Conservation (phyloP, 2,329 filamentous ascomycete genomes). For the Penicillium italicum region DNA sequence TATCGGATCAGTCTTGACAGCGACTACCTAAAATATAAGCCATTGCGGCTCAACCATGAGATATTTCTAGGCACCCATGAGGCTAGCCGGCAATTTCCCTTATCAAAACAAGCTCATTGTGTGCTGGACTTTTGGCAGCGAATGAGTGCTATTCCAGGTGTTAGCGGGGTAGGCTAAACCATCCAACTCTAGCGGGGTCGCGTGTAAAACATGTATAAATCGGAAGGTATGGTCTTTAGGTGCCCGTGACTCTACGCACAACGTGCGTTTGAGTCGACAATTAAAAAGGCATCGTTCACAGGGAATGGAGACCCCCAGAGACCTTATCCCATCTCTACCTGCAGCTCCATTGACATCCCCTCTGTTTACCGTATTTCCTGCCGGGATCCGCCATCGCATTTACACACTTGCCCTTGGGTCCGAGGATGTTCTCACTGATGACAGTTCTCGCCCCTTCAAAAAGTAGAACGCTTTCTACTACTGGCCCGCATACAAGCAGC, state of each 20-base stretch:
- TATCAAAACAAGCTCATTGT: not conserved
- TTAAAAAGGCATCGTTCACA: not conserved
- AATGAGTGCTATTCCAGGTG: not conserved
- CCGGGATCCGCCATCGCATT: slow-evolving; percentile 1
- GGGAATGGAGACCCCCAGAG: not conserved
- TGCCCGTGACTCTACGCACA: not conserved
- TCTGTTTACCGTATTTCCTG: not conserved
- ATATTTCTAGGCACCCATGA: not conserved
- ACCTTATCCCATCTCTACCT: slow-evolving; percentile 1
- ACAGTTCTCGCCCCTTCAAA: slow-evolving; percentile 11
- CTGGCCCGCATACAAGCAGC: slow-evolving; percentile 32
- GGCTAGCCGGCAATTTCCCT: not conserved
- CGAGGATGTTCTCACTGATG: not conserved
- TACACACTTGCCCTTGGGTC: not conserved
- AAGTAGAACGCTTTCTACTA: slow-evolving; percentile 23
- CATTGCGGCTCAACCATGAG: not conserved
- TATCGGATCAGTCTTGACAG: not conserved
- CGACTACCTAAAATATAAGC: not conserved
- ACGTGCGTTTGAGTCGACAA: not conserved
- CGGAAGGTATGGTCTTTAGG: not conserved
- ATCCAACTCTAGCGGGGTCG: not conserved
- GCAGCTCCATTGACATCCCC: not conserved
- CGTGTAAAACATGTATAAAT: not conserved
- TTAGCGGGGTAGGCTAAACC: not conserved
- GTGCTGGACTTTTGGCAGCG: not conserved